Evolutionary conservation across 73 alveolate species (phyloP).

Genomic region (Uronychia setigera): DNA sequence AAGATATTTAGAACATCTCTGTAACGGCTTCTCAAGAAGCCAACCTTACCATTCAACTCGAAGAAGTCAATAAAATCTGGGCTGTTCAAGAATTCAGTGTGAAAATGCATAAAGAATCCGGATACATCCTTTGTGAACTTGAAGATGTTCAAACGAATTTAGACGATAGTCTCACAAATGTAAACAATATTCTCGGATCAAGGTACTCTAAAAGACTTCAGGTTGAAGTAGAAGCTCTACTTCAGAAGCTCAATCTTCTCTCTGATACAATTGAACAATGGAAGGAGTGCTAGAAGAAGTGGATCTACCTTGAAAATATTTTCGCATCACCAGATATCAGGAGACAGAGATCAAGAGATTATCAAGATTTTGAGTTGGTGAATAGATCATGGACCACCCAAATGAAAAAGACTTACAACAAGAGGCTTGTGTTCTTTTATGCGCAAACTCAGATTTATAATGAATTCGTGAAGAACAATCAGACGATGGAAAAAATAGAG

Average conservation of each 20-base stretch:
- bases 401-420: constrained; percentile 76
- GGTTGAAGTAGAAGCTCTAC: constrained; percentile 91
- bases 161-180: constrained; percentile 94
- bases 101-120: constrained; percentile 81
- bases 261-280: constrained; percentile 98
- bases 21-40: constrained; percentile 89
- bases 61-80: constrained; percentile 93
- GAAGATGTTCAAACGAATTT: constrained; percentile 92
- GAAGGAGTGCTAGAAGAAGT: constrained; percentile 97
- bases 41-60: constrained; percentile 82
- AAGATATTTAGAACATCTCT: constrained; percentile 77
- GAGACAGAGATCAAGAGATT: constrained; percentile 68
- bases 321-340: constrained; percentile 86
- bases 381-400: constrained; percentile 71
- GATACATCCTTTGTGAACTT: constrained; percentile 87
- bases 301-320: constrained; percentile 98
- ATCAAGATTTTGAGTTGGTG: constrained; percentile 73
- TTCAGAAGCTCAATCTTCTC: constrained; percentile 75
- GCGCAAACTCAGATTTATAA: constrained; percentile 7
- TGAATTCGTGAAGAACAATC: constrained; percentile 35
- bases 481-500: constrained; percentile 87
- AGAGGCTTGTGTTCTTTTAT: constrained; percentile 65
- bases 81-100: constrained; percentile 85
- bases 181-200: constrained; percentile 90
- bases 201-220: constrained; percentile 91